A percentile compares a stretch with the other conserved stretches of the same genome.
These are phyloP conservation scores for Suillus plorans DNA, from an alignment of 768 basidiomycete genomes.

Conservation along the genomic window DNA sequence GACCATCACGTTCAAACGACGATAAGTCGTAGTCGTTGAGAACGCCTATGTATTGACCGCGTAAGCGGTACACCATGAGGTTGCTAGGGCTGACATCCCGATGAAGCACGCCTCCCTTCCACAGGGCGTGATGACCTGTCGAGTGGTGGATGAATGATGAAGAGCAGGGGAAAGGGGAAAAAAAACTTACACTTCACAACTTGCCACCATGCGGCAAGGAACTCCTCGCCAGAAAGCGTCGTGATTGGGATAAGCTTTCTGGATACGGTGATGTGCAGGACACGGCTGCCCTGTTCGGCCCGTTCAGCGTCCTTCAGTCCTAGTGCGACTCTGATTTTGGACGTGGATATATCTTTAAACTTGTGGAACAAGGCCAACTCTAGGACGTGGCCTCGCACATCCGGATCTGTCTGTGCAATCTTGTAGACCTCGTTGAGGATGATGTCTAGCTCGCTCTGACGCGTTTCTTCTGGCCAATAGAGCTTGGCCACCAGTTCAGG, in stretches of 20 bases:
- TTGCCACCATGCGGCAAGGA: slow-evolving; percentile 6
- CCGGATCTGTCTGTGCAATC: not conserved
- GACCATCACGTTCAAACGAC: not conserved
- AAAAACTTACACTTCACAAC: slow-evolving; percentile 1
- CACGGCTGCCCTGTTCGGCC: slow-evolving; percentile 4
- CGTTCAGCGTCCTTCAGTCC: not conserved
- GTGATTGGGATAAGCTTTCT: slow-evolving; percentile 4
- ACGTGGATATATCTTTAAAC: not conserved
- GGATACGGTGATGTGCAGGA: slow-evolving; percentile 1
- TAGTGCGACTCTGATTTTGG: not conserved
- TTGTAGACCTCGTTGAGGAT: not conserved
- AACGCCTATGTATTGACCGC: not conserved
- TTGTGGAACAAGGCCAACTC: not conserved
- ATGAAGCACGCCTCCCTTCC: not conserved
- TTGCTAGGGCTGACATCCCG: not conserved
- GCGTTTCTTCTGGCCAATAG: not conserved
- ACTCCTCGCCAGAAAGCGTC: not conserved
- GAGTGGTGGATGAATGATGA: not conserved
- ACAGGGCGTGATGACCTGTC: slow-evolving; percentile 12
- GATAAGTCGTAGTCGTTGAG: slow-evolving; percentile 9
- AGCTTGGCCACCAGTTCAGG: not conserved
- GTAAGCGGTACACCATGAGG: not conserved
- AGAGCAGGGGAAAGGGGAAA: not conserved
- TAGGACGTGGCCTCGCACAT: not conserved
- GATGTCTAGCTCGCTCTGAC: not conserved